phyloP scores from a whole-genome alignment of 805 yeast genomes.

The Lachancea fermentati region DNA sequence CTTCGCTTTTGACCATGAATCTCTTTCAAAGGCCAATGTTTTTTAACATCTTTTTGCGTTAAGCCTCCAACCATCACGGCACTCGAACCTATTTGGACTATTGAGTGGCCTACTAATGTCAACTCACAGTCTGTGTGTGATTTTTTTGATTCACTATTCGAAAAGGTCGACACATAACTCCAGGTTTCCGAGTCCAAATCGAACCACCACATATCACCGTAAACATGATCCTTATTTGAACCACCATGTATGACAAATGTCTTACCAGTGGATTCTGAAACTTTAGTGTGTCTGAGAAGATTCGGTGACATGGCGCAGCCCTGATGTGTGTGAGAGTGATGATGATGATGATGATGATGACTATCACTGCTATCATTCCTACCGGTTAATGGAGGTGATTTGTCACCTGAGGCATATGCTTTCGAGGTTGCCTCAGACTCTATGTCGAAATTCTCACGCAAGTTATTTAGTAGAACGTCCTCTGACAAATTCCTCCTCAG shows the following conservation, averaged over 20 bases:
- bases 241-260: constrained; percentile 37
- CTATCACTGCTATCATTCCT: constrained; percentile 1
- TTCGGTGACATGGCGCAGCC: not conserved
- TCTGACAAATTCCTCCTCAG: constrained; percentile 11
- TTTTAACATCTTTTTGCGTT: constrained; percentile 20
- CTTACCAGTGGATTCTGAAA: constrained; percentile 5
- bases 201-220: constrained; percentile 49
- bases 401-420: constrained; percentile 2
- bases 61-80: constrained; percentile 27
- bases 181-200: constrained; percentile 41
- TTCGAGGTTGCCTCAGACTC: constrained; percentile 12
- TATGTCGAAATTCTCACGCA: constrained; percentile 20
- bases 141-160: constrained; percentile 9
- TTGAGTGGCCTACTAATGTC: constrained; percentile 27
- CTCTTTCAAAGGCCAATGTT: constrained; percentile 1
- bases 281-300: not conserved
- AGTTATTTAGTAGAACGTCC: constrained; percentile 15
- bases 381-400: not conserved
- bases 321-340: not conserved
- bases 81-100: constrained; percentile 22
- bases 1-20: not conserved
- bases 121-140: constrained; percentile 15
- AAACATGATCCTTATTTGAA: constrained; percentile 31
- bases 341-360: constrained; percentile 1
- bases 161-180: constrained; percentile 22